Percentiles rank a stretch among this genome's conserved stretches.
phyloP scores from a whole-genome alignment of 2,329 filamentous ascomycete genomes.

The Cordyceps farinosa region DNA sequence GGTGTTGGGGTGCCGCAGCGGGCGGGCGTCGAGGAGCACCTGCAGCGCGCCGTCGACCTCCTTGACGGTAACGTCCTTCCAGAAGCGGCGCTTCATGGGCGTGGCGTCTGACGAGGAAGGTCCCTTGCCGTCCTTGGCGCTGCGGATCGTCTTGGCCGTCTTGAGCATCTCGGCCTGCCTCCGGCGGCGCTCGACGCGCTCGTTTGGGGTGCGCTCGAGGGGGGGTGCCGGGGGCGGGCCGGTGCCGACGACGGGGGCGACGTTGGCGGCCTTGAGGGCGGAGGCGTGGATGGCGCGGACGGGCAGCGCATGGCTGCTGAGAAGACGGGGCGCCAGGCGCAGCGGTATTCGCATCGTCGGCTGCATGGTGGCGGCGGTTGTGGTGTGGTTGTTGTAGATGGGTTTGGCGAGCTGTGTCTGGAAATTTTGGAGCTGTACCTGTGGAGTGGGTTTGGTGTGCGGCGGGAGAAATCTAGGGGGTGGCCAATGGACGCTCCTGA shows the following conservation, averaged over 20 bases:
- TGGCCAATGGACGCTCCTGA: neutral
- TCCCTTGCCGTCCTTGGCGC: slow-evolving; percentile 29
- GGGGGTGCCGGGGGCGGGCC: slow-evolving; percentile 59
- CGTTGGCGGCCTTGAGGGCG: slow-evolving; percentile 39
- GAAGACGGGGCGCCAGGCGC: slow-evolving; percentile 30
- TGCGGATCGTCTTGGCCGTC: slow-evolving; percentile 47
- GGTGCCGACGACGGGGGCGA: slow-evolving; percentile 51
- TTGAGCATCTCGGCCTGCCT: slow-evolving; percentile 55
- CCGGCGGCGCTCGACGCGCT: slow-evolving; percentile 48
- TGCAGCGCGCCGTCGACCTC: slow-evolving; percentile 57
- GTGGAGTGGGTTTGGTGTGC: neutral
- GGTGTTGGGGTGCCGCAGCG: slow-evolving; percentile 72
- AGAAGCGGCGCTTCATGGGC: slow-evolving; percentile 70
- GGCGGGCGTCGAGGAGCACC: slow-evolving; percentile 72
- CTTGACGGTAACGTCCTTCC: slow-evolving; percentile 75
- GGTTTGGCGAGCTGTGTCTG: neutral
- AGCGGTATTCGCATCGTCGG: slow-evolving; percentile 38
- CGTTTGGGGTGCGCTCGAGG: slow-evolving; percentile 35
- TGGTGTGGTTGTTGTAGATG: slow-evolving; percentile 17
- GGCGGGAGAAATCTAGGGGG: neutral
- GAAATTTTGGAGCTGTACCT: slow-evolving; percentile 18
- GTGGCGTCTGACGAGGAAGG: neutral
- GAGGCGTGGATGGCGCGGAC: slow-evolving; percentile 33
- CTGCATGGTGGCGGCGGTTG: slow-evolving; percentile 36
- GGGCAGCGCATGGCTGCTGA: slow-evolving; percentile 19